A percentile compares a stretch with the other conserved stretches of the same genome.
phyloP scores from a whole-genome alignment of 108 stramenopile genomes.

The Fragilaria radians region DNA sequence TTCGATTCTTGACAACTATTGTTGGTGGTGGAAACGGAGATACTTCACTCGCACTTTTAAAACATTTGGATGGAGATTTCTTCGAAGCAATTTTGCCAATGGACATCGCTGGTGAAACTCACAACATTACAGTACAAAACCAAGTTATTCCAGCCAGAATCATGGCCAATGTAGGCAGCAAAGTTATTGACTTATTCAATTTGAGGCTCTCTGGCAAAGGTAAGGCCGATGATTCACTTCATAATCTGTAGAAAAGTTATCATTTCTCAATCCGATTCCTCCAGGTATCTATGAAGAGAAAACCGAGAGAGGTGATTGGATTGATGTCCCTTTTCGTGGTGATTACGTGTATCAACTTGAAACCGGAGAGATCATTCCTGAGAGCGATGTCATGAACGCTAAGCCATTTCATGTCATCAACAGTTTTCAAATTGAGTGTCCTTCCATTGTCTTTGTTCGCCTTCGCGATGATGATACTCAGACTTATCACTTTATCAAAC shows the following conservation, averaged over 20 bases:
- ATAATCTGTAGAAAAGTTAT: too few relatives aligned
- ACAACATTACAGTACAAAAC: background rate
- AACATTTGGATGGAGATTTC: background rate
- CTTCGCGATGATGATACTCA: background rate
- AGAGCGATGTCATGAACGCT: background rate
- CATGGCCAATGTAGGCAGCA: background rate
- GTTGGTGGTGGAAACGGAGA: background rate
- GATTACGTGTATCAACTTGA: background rate
- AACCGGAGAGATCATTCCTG: background rate
- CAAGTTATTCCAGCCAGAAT: background rate
- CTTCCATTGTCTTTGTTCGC: conserved; percentile 4
- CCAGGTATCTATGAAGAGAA: background rate
- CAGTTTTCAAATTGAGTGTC: conserved; percentile 10
- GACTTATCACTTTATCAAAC: conserved; percentile 6
- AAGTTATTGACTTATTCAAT: background rate
- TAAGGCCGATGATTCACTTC: too few relatives aligned
- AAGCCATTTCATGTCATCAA: background rate
- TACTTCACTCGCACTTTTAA: background rate
- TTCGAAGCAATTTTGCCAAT: background rate
- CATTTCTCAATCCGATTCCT: too few relatives aligned
- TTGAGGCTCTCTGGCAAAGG: background rate
- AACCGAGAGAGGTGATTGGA: background rate
- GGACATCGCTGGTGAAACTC: background rate
- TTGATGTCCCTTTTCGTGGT: background rate
- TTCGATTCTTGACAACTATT: background rate